These are phyloP conservation scores for Pulveroboletus frians DNA, from an alignment of 768 basidiomycete species.

Conservation along the genomic window DNA sequence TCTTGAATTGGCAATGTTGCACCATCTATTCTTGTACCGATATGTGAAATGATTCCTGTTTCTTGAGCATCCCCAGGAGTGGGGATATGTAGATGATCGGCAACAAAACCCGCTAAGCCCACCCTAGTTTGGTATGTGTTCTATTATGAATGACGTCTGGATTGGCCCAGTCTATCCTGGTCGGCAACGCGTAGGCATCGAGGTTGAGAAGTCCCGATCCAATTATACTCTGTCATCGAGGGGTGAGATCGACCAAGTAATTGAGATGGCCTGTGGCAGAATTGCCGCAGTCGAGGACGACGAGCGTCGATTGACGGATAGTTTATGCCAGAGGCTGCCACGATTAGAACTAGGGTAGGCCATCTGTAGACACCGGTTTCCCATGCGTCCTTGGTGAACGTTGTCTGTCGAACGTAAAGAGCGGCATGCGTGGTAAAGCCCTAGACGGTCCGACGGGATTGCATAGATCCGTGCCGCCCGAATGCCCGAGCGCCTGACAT, in stretches of 20 bases:
- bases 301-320: background rate
- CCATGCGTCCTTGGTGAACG: background rate
- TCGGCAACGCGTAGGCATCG: slow-evolving; percentile 7
- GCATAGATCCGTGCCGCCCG: background rate
- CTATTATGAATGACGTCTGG: background rate
- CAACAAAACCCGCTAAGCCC: background rate
- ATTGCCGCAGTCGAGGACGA: background rate
- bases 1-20: background rate
- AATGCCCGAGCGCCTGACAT: background rate
- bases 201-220: slow-evolving; percentile 2
- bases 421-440: background rate
- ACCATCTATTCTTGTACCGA: background rate
- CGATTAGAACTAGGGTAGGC: background rate
- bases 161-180: background rate
- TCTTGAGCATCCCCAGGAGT: background rate
- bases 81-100: background rate
- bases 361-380: background rate
- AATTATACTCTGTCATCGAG: background rate
- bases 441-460: background rate
- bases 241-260: background rate
- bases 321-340: background rate
- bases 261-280: background rate
- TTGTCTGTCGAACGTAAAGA: background rate
- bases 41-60: background rate
- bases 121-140: background rate